Base-by-base conservation (phyloP, 192 early-diverging fungal genomes). In the Mortierella antarctica region DNA sequence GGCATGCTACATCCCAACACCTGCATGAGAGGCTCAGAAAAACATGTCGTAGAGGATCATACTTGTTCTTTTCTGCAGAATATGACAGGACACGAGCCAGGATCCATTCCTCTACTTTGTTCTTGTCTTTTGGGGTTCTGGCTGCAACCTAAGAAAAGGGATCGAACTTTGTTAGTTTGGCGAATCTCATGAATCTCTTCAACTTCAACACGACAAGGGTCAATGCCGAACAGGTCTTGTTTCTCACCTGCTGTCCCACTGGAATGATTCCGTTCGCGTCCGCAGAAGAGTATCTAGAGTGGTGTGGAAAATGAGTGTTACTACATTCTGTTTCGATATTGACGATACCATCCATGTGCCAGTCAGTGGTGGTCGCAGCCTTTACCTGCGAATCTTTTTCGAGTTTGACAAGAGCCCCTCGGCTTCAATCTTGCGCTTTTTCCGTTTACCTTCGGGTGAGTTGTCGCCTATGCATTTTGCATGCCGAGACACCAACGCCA, bases 51-150 rank as follows among this genome's bases (percentile, higher is more conserved):
- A 31, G 7, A 41, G 10, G 39, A 14, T 44, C 65, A 48, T 85
- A 89, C 88, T 73, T 83, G 61, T 86, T 88, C 60, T 79, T 83
- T 7, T 89, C 88, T 10, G 83, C 42, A 65, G 76, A 66, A 47
- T 85, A 89, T 7, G 56, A 62, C 40, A 89, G 56, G 5, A 86
- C 85, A 6, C 79, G 69, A 10, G 88, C 88, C 54, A 86, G 52
- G 23, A 89, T 89, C 88, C 88, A 89, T 52, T 89, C 87, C 62
- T 89, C 76, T 31, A 77, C 71, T 56, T 82, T 84, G 55, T 86
- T 83, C 57, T 89, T 89, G 52, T 82, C 65, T 53, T 84, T 86
- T 58, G 83, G 83, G 66, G 83, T 85, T 39, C 80, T 77, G 8
- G 88, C 88, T 18, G 88, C 88, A 1, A 89, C 87, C 83, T 86